Conservation (phyloP, 345 rosid genomes). For the Aurinia saxatilis region DNA sequence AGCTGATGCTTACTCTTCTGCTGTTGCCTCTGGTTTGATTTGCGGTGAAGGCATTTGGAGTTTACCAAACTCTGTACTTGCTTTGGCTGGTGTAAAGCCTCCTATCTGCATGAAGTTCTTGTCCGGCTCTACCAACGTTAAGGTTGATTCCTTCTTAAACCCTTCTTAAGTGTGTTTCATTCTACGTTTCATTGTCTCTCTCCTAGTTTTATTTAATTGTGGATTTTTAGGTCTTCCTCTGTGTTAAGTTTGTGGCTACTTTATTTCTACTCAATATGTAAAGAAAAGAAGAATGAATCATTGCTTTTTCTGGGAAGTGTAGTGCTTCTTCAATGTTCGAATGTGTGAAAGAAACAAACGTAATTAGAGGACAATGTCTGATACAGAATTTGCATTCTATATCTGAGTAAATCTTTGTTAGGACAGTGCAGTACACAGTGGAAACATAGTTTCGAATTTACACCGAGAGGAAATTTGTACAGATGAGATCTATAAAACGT, state of each 20-base stretch:
- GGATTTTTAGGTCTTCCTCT: neutral
- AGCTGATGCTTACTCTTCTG: constrained; percentile 55
- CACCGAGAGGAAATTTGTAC: neutral
- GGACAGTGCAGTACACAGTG: neutral
- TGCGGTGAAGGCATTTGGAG: constrained; percentile 77
- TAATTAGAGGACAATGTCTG: too few relatives aligned
- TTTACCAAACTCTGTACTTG: constrained; percentile 56
- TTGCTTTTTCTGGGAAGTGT: neutral
- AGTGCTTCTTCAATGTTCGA: neutral
- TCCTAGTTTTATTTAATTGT: constrained; percentile 4
- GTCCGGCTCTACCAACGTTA: constrained; percentile 35
- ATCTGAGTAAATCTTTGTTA: neutral
- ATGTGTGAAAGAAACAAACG: neutral
- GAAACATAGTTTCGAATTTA: neutral
- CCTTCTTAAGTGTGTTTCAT: constrained; percentile 16
- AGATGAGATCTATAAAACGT: neutral
- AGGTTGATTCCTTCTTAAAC: constrained; percentile 47
- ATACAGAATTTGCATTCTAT: constrained; percentile 2
- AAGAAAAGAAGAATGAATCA: neutral
- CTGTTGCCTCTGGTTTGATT: constrained; percentile 70
- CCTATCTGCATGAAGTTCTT: constrained; percentile 83
- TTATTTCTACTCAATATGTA: constrained; percentile 9
- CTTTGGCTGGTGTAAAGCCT: constrained; percentile 47
- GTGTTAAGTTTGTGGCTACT: constrained; percentile 5
- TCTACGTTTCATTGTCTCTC: neutral